phyloP scores from a whole-genome alignment of 208 protist species.

The Acanthamoeba sp. region DNA sequence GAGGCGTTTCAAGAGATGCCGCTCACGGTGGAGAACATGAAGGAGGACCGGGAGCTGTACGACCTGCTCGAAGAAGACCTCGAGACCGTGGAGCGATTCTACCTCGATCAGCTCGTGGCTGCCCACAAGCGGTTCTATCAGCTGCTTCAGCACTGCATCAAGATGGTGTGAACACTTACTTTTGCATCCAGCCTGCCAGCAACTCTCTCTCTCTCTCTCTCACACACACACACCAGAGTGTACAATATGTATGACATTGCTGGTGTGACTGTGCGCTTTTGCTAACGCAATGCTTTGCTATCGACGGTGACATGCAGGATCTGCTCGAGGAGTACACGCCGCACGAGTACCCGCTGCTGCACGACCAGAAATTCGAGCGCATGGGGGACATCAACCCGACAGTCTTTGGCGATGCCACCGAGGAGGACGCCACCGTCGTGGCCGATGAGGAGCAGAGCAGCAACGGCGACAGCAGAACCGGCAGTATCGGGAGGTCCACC shows the following conservation, averaged over 20 bases:
- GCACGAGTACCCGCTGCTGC: neutral
- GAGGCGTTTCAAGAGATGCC: neutral
- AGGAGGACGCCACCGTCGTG: neutral
- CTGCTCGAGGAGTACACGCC: neutral
- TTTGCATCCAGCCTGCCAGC: no score
- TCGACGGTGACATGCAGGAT: neutral
- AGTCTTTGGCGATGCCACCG: neutral
- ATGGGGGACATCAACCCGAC: neutral
- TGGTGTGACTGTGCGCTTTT: no score
- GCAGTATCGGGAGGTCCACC: no score
- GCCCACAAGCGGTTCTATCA: constrained; percentile 24
- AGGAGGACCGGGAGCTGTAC: constrained; percentile 31
- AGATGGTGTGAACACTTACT: neutral
- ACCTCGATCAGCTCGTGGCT: constrained; percentile 6
- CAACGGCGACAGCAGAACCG: neutral
- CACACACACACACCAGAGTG: no score
- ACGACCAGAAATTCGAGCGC: neutral
- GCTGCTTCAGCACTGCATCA: constrained; percentile 19
- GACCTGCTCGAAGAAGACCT: neutral
- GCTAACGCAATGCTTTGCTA: no score
- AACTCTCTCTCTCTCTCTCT: no score
- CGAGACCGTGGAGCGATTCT: neutral
- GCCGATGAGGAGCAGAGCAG: neutral
- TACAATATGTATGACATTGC: no score
- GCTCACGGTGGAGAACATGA: neutral